Conservation (phyloP, 169 alveolate genomes). For the Plasmodium ovale region DNA sequence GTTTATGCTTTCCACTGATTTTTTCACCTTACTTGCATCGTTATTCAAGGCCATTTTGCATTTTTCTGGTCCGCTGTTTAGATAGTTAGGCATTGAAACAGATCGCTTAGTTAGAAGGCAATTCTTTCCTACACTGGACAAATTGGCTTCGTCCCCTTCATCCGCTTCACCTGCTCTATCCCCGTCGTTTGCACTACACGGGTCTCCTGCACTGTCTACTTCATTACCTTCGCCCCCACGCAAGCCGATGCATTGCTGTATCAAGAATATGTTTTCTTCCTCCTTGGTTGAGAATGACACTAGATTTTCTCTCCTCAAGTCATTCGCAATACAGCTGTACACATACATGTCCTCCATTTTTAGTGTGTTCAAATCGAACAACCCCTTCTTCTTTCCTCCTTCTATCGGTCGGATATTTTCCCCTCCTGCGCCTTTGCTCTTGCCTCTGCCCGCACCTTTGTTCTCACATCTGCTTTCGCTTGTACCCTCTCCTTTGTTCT, state of each 20-base stretch:
- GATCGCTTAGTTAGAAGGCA: not conserved
- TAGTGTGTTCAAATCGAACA: conserved; percentile 1
- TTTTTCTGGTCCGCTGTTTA: conserved; percentile 1
- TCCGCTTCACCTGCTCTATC: not conserved
- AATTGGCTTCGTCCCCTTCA: not conserved
- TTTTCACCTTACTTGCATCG: conserved; percentile 34
- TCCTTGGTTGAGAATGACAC: conserved; percentile 22
- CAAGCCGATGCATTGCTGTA: conserved; percentile 30
- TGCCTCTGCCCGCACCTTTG: not conserved
- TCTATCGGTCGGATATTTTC: too few species aligned
- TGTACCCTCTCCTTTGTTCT: not conserved
- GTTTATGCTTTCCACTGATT: conserved; percentile 37
- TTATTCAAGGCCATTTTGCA: conserved; percentile 8
- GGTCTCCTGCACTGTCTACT: too few species aligned
- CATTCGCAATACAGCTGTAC: conserved; percentile 48
- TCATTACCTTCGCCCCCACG: conserved; percentile 10
- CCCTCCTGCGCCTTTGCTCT: not conserved
- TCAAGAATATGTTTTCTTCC: conserved; percentile 25
- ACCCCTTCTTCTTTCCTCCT: not conserved
- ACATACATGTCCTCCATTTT: conserved; percentile 58
- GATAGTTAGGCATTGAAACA: conserved; percentile 51
- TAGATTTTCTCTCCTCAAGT: conserved; percentile 47
- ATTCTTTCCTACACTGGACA: not conserved
- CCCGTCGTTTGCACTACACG: not conserved
- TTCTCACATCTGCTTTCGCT: not conserved